Conservation (phyloP, 345 rosid species). For the Eucalyptus sideroxylon region DNA sequence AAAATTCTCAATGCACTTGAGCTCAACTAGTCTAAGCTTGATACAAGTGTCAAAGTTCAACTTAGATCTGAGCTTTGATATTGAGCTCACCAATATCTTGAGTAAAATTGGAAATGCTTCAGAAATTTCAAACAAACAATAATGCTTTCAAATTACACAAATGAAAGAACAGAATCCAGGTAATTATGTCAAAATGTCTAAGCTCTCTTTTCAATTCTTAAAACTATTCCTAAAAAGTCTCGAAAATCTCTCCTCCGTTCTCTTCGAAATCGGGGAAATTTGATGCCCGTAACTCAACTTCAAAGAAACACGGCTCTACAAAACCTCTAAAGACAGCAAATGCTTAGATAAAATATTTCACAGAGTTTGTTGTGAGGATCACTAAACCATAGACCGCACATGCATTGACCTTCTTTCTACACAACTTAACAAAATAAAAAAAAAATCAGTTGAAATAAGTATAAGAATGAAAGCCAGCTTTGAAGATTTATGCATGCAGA, state of each 20-base stretch:
- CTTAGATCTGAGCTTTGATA: neutral
- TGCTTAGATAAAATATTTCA: neutral
- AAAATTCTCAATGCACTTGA: neutral
- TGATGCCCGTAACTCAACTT: neutral
- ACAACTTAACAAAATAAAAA: neutral
- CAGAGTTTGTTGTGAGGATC: neutral
- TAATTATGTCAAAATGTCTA: neutral
- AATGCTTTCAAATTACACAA: neutral
- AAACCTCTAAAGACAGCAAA: neutral
- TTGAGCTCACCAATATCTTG: neutral
- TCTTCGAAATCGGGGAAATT: neutral
- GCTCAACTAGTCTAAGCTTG: neutral
- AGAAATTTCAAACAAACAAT: neutral
- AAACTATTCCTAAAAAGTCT: neutral
- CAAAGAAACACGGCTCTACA: neutral
- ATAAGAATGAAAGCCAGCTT: neutral
- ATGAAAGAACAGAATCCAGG: neutral
- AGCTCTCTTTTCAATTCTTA: neutral
- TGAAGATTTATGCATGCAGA: neutral
- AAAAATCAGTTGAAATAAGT: neutral
- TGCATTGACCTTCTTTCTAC: neutral
- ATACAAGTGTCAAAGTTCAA: neutral
- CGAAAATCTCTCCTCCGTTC: neutral
- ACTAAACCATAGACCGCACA: neutral
- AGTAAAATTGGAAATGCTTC: neutral